Conservation (phyloP, 768 basidiomycete genomes). For the Lyophyllum semitale region DNA sequence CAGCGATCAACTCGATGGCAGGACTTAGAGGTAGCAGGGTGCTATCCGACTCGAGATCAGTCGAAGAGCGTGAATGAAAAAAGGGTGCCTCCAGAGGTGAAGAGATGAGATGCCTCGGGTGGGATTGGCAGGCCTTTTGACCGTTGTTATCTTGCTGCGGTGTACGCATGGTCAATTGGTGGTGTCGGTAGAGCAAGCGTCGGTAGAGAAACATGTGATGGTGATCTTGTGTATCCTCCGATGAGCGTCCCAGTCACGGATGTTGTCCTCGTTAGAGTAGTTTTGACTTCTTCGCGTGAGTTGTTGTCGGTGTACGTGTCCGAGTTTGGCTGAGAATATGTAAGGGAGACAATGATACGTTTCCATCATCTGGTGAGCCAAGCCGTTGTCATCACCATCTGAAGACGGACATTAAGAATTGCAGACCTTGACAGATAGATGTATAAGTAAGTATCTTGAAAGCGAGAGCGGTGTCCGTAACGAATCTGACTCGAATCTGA, state of each 20-base stretch:
- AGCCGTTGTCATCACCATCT: constrained; percentile 41
- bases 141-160: constrained; percentile 24
- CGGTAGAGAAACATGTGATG: constrained; percentile 47
- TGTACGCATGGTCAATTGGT: constrained; percentile 36
- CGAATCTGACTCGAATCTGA: too few relatives aligned
- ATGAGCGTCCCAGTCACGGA: constrained; percentile 52
- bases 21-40: constrained; percentile 55
- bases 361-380: constrained; percentile 51
- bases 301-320: constrained; percentile 54
- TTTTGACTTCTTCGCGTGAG: constrained; percentile 74
- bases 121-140: constrained; percentile 38
- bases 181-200: constrained; percentile 36
- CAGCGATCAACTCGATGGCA: constrained; percentile 71
- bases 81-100: constrained; percentile 38
- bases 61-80: constrained; percentile 56
- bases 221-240: constrained; percentile 42
- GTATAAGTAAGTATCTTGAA: too few relatives aligned
- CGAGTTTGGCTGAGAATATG: constrained; percentile 35
- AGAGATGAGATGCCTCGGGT: constrained; percentile 50
- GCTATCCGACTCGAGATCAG: constrained; percentile 53
- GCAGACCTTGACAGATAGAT: too few relatives aligned
- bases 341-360: constrained; percentile 56
- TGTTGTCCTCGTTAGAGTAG: constrained; percentile 70
- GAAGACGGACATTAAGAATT: constrained; percentile 49
- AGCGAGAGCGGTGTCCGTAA: too few relatives aligned